A percentile compares a stretch with the other conserved stretches of the same genome.
phyloP scores from a whole-genome alignment of 1,139 yeast species.

The Komagataea norvegica region DNA sequence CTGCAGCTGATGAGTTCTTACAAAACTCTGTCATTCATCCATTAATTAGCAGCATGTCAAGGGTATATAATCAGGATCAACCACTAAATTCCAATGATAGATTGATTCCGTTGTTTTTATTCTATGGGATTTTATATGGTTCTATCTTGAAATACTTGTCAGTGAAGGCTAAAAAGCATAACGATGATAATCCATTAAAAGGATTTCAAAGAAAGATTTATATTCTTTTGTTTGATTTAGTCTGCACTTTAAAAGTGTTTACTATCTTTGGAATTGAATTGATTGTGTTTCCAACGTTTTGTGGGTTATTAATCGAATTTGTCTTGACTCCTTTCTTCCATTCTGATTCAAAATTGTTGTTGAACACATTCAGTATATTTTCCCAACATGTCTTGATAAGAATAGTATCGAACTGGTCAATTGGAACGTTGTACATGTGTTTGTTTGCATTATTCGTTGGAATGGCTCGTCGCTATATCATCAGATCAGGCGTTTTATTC shows the following conservation, averaged over 20 bases:
- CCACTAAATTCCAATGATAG: slow-evolving; percentile 34
- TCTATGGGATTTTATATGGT: slow-evolving; percentile 36
- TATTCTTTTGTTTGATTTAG: slow-evolving; percentile 49
- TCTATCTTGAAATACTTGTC: slow-evolving; percentile 36
- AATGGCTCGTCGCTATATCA: slow-evolving; percentile 65
- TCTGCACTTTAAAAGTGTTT: slow-evolving; percentile 68
- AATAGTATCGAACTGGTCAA: slow-evolving; percentile 52
- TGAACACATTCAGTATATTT: slow-evolving; percentile 28
- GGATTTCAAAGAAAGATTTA: slow-evolving; percentile 49
- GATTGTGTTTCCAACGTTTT: slow-evolving; percentile 76
- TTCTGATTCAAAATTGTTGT: slow-evolving; percentile 22
- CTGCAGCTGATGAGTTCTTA: slow-evolving; percentile 4
- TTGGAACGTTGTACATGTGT: slow-evolving; percentile 86
- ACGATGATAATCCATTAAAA: slow-evolving; percentile 39
- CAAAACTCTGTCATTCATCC: slow-evolving; percentile 22
- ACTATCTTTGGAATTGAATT: slow-evolving; percentile 74
- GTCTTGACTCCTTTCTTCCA: slow-evolving; percentile 55
- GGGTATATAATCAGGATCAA: slow-evolving; percentile 25
- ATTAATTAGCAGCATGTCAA: slow-evolving; percentile 17
- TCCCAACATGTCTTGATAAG: slow-evolving; percentile 23
- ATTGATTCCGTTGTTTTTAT: slow-evolving; percentile 28
- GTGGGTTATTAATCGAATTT: slow-evolving; percentile 75
- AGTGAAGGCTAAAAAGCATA: slow-evolving; percentile 28
- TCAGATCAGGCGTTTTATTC: slow-evolving; percentile 85
- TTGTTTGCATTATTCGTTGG: slow-evolving; percentile 82